These are phyloP conservation scores for Dendrostoma leiphaemia DNA, from an alignment of 2,329 filamentous ascomycete species.

Conservation along the genomic window DNA sequence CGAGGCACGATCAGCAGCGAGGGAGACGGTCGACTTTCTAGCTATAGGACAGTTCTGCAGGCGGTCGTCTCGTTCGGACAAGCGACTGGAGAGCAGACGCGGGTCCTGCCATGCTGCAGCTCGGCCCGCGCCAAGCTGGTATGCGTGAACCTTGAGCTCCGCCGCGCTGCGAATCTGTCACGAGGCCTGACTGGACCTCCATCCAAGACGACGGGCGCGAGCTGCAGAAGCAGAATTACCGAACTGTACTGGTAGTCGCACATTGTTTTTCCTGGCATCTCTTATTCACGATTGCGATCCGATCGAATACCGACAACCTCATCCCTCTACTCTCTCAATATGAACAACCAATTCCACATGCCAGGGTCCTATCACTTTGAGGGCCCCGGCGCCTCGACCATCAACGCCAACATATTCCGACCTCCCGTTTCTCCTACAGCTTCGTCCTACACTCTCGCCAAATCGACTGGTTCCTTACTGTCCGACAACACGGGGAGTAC, in stretches of 20 bases:
- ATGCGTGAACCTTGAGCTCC: conserved; percentile 22
- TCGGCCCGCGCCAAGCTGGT: conserved; percentile 14
- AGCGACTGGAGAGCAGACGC: not conserved
- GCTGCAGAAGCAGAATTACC: too few species aligned
- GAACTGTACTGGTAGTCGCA: too few species aligned
- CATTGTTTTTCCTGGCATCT: too few species aligned
- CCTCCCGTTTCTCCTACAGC: conserved; percentile 29
- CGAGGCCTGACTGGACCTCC: not conserved
- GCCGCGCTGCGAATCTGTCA: not conserved
- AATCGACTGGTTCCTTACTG: conserved; percentile 37
- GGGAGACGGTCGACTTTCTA: too few species aligned
- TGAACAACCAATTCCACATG: conserved; percentile 29
- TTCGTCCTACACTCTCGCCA: conserved; percentile 27
- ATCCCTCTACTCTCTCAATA: not conserved
- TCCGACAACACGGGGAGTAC: conserved; percentile 31
- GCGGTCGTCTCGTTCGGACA: conserved; percentile 5
- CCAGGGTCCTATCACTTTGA: conserved; percentile 30
- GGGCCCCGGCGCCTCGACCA: conserved; percentile 20
- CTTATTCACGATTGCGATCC: too few species aligned
- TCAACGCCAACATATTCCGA: conserved; percentile 32
- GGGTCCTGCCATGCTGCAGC: conserved; percentile 13
- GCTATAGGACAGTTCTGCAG: too few species aligned
- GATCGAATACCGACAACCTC: not conserved
- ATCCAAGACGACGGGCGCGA: too few species aligned
- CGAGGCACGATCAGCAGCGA: too few species aligned